Conservation (phyloP, 148 eudicot species). For the Silene conica region DNA sequence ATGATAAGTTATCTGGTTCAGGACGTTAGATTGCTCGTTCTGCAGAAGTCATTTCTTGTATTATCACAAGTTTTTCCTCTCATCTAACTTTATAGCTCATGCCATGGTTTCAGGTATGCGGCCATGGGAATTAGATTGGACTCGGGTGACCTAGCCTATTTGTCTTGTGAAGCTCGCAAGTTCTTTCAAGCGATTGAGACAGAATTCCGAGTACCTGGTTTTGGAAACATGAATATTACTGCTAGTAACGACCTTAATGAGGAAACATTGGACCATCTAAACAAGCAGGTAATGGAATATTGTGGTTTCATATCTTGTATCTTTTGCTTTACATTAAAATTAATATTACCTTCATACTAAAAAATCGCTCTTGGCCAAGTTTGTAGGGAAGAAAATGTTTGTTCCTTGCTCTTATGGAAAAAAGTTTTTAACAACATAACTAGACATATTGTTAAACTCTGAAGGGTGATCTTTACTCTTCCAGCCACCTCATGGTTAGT, state of each 20-base stretch:
- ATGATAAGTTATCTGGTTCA: too few species aligned
- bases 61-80: neutral
- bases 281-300: slow-evolving; percentile 67
- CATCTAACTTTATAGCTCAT: slow-evolving; percentile 6
- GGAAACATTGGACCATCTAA: slow-evolving; percentile 90
- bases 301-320: neutral
- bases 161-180: slow-evolving; percentile 81
- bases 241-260: slow-evolving; percentile 98
- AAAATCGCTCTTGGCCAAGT: neutral
- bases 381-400: too few species aligned
- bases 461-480: too few species aligned
- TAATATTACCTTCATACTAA: neutral
- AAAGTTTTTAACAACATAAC: neutral
- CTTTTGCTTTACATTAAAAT: slow-evolving; percentile 10
- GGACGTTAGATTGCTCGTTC: neutral
- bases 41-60: neutral
- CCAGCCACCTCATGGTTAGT: too few species aligned
- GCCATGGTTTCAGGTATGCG: slow-evolving; percentile 57
- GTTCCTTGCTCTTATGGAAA: neutral
- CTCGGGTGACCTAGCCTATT: slow-evolving; percentile 95
- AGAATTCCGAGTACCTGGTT: slow-evolving; percentile 64
- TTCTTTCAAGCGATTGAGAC: slow-evolving; percentile 68
- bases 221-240: slow-evolving; percentile 74
- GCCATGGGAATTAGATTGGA: slow-evolving; percentile 89
- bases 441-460: neutral